Conservation (phyloP, 306 rosid species). For the Sicyos edulis region DNA sequence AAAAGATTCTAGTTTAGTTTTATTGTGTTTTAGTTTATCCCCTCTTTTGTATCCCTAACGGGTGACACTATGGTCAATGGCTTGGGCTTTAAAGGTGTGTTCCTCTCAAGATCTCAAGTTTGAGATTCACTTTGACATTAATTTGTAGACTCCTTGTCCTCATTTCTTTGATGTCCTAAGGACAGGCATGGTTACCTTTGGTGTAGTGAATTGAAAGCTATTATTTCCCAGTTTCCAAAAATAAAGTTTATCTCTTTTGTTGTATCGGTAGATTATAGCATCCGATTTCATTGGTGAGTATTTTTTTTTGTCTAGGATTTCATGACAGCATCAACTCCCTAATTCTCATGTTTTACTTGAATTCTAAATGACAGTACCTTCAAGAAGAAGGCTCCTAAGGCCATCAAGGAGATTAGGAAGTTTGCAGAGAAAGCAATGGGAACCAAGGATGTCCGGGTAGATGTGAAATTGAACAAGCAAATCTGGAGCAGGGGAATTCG, state of each 20-base stretch:
- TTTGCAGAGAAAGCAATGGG: slow-evolving; percentile 93
- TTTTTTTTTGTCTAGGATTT: neutral
- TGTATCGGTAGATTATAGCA: no score
- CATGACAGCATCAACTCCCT: neutral
- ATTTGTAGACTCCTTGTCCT: no score
- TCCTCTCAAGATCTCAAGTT: no score
- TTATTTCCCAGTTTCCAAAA: no score
- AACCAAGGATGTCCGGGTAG: slow-evolving; percentile 79
- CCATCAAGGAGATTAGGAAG: slow-evolving; percentile 89
- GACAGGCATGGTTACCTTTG: no score
- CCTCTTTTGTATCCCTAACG: no score
- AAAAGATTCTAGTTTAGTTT: neutral
- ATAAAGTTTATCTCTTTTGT: no score
- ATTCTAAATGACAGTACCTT: slow-evolving; percentile 50
- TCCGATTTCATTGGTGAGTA: neutral
- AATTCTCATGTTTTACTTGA: neutral
- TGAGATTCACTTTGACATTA: no score
- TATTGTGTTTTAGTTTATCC: neutral
- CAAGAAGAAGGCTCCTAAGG: slow-evolving; percentile 95
- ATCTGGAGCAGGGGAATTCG: slow-evolving; percentile 95
- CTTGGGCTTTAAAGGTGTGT: no score
- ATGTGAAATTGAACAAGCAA: slow-evolving; percentile 80
- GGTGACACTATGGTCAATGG: no score
- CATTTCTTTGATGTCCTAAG: no score
- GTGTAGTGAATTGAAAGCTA: no score